Percentiles rank a stretch among this genome's conserved stretches.
phyloP scores from a whole-genome alignment of 2,329 filamentous ascomycete species.

The Botrytis galanthina region DNA sequence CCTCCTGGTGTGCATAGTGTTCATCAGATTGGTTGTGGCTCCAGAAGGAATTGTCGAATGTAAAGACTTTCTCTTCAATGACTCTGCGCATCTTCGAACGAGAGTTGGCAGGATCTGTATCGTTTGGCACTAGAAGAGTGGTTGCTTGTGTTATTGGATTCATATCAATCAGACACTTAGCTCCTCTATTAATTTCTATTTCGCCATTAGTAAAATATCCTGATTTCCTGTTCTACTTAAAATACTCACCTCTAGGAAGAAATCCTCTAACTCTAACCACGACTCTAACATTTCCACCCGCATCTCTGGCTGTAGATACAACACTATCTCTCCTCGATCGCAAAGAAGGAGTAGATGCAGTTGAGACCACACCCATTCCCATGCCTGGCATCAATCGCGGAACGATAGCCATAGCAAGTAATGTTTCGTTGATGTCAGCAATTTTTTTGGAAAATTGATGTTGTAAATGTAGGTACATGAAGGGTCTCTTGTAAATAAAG shows the following conservation, averaged over 20 bases:
- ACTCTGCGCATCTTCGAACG: conserved; percentile 68
- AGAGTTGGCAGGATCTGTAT: conserved; percentile 52
- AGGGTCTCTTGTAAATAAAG: conserved; percentile 5
- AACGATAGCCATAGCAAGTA: conserved; percentile 44
- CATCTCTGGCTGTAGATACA: conserved; percentile 51
- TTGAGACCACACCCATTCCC: conserved; percentile 49
- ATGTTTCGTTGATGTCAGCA: conserved; percentile 35
- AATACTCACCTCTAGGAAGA: conserved; percentile 66
- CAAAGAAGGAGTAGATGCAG: conserved; percentile 75
- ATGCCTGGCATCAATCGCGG: conserved; percentile 46
- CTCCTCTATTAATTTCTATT: conserved; percentile 74
- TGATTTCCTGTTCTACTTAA: neutral
- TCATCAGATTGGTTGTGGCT: conserved; percentile 76
- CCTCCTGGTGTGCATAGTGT: conserved; percentile 88
- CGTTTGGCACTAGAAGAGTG: conserved; percentile 68
- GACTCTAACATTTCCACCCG: conserved; percentile 76
- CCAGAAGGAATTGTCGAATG: conserved; percentile 98
- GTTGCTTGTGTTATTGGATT: conserved; percentile 83
- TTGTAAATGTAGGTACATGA: conserved; percentile 36
- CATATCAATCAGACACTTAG: conserved; percentile 88
- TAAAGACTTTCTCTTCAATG: conserved; percentile 85
- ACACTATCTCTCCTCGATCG: conserved; percentile 69
- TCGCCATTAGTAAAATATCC: conserved; percentile 24
- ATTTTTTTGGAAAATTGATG: conserved; percentile 32
- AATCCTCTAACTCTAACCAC: conserved; percentile 80